Percentiles rank a stretch among this genome's conserved stretches.
Conservation (phyloP, 2,329 filamentous ascomycete genomes). For the Botrytis sinoallii region DNA sequence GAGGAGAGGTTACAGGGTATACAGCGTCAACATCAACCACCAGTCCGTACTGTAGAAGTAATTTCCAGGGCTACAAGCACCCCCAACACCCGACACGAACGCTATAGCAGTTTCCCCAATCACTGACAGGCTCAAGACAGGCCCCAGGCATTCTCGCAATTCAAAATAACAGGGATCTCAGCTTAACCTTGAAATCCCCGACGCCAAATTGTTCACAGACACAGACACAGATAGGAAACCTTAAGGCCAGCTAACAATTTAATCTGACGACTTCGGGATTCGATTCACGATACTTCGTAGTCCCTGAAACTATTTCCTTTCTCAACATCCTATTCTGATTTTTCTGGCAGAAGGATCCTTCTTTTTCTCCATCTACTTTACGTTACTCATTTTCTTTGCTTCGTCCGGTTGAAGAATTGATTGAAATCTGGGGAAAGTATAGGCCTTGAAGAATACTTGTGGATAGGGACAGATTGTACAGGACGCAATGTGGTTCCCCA, state of each 20-base stretch:
- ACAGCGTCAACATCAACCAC: neutral
- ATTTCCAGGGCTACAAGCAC: neutral
- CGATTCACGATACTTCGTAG: neutral
- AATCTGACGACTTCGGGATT: neutral
- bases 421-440: neutral
- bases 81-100: neutral
- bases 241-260: slow-evolving; percentile 14
- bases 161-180: slow-evolving; percentile 3
- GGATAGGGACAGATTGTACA: slow-evolving; percentile 7
- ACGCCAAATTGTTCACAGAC: neutral
- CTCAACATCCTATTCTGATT: neutral
- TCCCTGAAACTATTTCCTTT: neutral
- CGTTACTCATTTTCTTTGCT: neutral
- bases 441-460: neutral
- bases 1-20: neutral
- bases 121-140: neutral
- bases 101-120: neutral
- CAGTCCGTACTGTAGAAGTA: neutral
- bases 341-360: neutral
- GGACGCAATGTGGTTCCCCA: slow-evolving; percentile 35
- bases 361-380: slow-evolving; percentile 13
- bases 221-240: neutral
- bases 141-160: neutral
- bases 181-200: neutral
- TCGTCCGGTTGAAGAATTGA: neutral